Base-by-base conservation (phyloP, 2,329 filamentous ascomycete genomes). In the Fusarium sp. region DNA sequence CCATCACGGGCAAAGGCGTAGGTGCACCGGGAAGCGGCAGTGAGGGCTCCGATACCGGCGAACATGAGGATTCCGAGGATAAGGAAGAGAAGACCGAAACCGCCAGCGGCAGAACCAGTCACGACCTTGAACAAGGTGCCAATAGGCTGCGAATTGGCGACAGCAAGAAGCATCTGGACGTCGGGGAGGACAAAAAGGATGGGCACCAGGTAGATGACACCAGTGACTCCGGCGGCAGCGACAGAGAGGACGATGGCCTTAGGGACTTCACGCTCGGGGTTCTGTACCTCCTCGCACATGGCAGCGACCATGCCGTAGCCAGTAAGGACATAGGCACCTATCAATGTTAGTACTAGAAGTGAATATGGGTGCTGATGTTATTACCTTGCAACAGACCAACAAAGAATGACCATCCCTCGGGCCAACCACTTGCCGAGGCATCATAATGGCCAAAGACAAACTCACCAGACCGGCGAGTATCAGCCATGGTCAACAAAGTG, bases 21-120 rank as follows among this genome's bases (percentile, higher is more conserved):
- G 1, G 92, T 94, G 84, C 92, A 94, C 27, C 93, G 88, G 61
- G 90, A 92, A 3, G 93, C 91, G 2, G 93, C 93, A 0, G 93
- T 95, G 23, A 95, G 84, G 2, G 93, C 91, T 8, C 93, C 93
- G 37, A 93, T 91, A 23, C 93, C 93, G 1, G 93, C 93, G 78
- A 95, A 95, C 80, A 95, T 87, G 68, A 93, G 86, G 77, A 96
- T 94, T 2, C 93, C 93, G 27, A 95, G 87, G 74, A 96, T 91
- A 3, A 95, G 84, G 82, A 95, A 93, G 16, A 95, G 86, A 7
- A 95, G 86, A 0, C 92, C 93, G 74, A 96, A 95, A 1, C 93
- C 94, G 27, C 93, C 94, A 6, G 86, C 90, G 1, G 92, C 87
- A 23, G 92, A 93, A 2, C 93, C 93, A 0, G 93, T 95, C 11